phyloP scores from a whole-genome alignment of 2,329 filamentous ascomycete species.

The Sporothrix humicola region DNA sequence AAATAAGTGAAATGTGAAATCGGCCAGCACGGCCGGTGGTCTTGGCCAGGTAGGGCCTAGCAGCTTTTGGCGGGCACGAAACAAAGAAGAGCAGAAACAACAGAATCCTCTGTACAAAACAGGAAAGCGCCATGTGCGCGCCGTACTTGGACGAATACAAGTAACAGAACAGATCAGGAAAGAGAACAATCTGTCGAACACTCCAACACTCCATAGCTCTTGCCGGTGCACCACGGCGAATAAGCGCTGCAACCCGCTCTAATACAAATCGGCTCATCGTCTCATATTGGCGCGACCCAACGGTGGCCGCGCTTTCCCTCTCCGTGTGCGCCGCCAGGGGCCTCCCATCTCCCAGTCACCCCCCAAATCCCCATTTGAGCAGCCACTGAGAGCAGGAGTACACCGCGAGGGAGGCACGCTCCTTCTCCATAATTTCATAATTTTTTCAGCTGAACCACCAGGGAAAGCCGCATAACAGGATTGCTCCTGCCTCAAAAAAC shows the following conservation, averaged over 20 bases:
- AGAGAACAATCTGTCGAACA: background rate
- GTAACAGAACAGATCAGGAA: background rate
- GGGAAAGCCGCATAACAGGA: background rate
- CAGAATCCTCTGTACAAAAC: background rate
- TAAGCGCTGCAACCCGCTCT: slow-evolving; percentile 30
- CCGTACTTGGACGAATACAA: slow-evolving; percentile 15
- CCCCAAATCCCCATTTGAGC: background rate
- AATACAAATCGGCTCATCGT: slow-evolving; percentile 15
- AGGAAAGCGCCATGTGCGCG: background rate
- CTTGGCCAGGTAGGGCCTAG: background rate
- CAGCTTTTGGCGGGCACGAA: background rate
- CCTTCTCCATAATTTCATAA: slow-evolving; percentile 28
- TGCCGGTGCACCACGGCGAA: slow-evolving; percentile 19
- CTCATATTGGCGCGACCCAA: slow-evolving; percentile 23
- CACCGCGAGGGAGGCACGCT: slow-evolving; percentile 15
- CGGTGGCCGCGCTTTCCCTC: slow-evolving; percentile 21
- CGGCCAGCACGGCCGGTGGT: slow-evolving; percentile 1
- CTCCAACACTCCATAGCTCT: background rate
- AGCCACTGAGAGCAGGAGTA: slow-evolving; percentile 18
- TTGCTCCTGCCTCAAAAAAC: slow-evolving; percentile 4
- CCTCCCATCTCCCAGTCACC: slow-evolving; percentile 19
- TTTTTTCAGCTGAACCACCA: slow-evolving; percentile 26
- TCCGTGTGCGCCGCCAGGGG: slow-evolving; percentile 8
- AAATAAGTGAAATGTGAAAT: background rate
- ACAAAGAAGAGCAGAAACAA: background rate